Conservation (phyloP, 805 yeast species). For the Scheffersomyces coipomensis region DNA sequence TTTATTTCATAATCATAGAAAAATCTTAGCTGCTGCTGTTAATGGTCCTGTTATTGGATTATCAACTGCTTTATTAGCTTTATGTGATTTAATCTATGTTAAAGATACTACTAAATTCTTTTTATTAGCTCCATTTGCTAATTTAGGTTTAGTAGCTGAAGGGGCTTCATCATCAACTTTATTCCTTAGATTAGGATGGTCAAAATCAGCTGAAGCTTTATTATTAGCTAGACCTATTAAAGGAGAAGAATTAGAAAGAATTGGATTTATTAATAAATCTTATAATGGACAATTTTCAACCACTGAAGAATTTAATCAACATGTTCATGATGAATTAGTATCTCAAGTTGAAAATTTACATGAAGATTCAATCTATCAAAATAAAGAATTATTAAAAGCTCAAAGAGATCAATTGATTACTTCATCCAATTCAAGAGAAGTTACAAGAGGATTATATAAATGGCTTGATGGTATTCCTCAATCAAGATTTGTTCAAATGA, state of each 20-base stretch:
- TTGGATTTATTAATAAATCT: slow-evolving; percentile 63
- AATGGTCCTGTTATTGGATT: slow-evolving; percentile 90
- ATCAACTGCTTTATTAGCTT: slow-evolving; percentile 67
- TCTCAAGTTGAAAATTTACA: slow-evolving; percentile 43
- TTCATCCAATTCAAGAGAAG: slow-evolving; percentile 62
- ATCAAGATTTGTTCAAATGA: slow-evolving; percentile 54
- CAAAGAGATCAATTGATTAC: slow-evolving; percentile 38
- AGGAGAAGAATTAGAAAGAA: slow-evolving; percentile 53
- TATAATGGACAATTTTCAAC: slow-evolving; percentile 37
- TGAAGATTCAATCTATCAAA: slow-evolving; percentile 37
- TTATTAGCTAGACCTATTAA: slow-evolving; percentile 64
- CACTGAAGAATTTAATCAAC: slow-evolving; percentile 42
- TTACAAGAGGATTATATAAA: slow-evolving; percentile 61
- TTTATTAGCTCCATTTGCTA: slow-evolving; percentile 74
- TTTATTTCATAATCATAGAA: slow-evolving; percentile 66
- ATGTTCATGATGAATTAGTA: slow-evolving; percentile 32
- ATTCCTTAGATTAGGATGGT: slow-evolving; percentile 67
- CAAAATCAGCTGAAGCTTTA: slow-evolving; percentile 70
- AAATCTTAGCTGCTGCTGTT: slow-evolving; percentile 67
- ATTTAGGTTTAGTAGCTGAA: slow-evolving; percentile 79
- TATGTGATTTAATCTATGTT: slow-evolving; percentile 75
- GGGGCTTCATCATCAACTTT: slow-evolving; percentile 74
- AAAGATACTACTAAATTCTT: slow-evolving; percentile 55
- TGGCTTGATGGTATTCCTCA: slow-evolving; percentile 80
- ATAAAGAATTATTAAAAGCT: slow-evolving; percentile 40